These are phyloP conservation scores for Syzygium aqueum DNA, from an alignment of 345 rosid genomes.

Conservation along the genomic window DNA sequence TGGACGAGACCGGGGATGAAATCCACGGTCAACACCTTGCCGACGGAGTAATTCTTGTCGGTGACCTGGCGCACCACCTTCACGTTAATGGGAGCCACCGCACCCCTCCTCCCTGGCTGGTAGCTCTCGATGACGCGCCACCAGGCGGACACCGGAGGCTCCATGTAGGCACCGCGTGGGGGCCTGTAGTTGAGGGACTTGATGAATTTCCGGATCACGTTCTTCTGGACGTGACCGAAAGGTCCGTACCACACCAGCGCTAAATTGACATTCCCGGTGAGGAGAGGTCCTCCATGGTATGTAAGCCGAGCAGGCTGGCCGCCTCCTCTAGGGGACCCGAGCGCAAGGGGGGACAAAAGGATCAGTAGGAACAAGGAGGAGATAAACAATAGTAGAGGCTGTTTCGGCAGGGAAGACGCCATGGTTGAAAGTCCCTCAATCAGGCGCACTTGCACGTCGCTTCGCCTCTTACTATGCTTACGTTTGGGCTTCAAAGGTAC, in stretches of 20 bases:
- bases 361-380: not conserved
- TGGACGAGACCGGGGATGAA: constrained; percentile 13
- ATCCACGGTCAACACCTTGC: constrained; percentile 30
- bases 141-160: constrained; percentile 24
- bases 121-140: constrained; percentile 36
- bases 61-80: constrained; percentile 20
- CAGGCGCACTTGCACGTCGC: not conserved
- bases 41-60: constrained; percentile 24
- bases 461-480: not conserved
- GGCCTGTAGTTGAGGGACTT: constrained; percentile 8
- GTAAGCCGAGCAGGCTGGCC: not conserved
- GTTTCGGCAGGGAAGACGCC: constrained; percentile 6
- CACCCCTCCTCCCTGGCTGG: constrained; percentile 6
- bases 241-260: constrained; percentile 23
- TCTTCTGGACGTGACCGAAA: constrained; percentile 15
- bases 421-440: not conserved
- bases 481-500: not conserved
- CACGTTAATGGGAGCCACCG: constrained; percentile 17
- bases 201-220: constrained; percentile 10
- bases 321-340: not conserved
- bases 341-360: constrained; percentile 1
- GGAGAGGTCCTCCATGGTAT: constrained; percentile 20
- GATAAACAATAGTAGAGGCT: not conserved
- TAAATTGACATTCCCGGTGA: constrained; percentile 14
- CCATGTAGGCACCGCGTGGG: not conserved